Conservation (phyloP, 352 stramenopile genomes). For the Achlya hypogyna region DNA sequence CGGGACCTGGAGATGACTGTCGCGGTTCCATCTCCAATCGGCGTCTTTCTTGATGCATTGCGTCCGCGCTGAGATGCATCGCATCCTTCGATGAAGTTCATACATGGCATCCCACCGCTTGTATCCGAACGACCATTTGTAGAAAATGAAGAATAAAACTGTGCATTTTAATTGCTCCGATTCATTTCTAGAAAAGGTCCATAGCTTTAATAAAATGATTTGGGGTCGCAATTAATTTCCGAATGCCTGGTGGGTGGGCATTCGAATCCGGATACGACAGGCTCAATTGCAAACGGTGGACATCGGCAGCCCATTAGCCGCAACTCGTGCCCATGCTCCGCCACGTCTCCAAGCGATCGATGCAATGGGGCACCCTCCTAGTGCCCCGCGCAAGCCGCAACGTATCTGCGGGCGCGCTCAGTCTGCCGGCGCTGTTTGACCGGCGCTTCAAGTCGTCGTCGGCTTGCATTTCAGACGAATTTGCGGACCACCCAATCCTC, state of each 20-base stretch:
- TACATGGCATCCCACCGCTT: too few relatives aligned
- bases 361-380: neutral
- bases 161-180: neutral
- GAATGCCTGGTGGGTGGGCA: neutral
- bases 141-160: neutral
- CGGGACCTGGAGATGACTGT: too few relatives aligned
- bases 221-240: neutral
- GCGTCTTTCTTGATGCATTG: too few relatives aligned
- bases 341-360: slow-evolving; percentile 10
- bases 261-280: slow-evolving; percentile 6
- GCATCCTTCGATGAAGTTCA: too few relatives aligned
- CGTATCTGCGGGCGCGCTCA: neutral
- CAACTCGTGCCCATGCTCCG: neutral
- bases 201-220: neutral
- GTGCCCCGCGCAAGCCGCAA: neutral
- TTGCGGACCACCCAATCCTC: neutral
- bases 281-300: slow-evolving; percentile 11
- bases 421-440: neutral
- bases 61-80: too few relatives aligned
- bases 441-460: slow-evolving; percentile 3
- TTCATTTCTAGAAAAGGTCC: neutral
- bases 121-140: neutral
- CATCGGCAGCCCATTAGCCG: neutral
- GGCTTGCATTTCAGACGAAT: neutral
- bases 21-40: too few relatives aligned